phyloP scores from a whole-genome alignment of 1,139 yeast species.

The Sugiyamaella xylanicola region DNA sequence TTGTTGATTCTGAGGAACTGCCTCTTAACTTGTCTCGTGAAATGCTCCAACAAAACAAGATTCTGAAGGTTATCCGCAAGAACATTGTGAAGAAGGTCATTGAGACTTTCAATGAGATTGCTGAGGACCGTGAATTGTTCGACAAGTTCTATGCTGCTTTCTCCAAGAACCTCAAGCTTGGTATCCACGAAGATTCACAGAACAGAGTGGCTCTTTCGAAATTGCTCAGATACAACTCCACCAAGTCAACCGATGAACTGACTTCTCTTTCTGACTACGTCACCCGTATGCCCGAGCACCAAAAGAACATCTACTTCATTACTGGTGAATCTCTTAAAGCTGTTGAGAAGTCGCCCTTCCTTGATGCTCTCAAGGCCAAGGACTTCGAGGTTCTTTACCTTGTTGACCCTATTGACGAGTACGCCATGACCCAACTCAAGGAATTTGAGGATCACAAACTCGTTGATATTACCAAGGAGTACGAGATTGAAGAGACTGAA shows the following conservation, averaged over 20 bases:
- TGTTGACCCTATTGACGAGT: constrained; percentile 99
- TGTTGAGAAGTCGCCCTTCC: constrained; percentile 98
- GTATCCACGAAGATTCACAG: constrained; percentile 98
- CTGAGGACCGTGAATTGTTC: constrained; percentile 98
- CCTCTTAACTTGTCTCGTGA: constrained; percentile 99
- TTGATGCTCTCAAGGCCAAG: constrained; percentile 98
- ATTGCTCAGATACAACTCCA: constrained; percentile 95
- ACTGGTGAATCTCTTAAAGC: constrained; percentile 99
- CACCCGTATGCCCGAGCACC: constrained; percentile 99
- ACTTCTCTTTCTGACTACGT: constrained; percentile 96
- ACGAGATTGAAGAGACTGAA: constrained; percentile 97
- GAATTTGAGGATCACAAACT: constrained; percentile 99
- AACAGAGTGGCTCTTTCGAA: constrained; percentile 95
- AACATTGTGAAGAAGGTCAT: constrained; percentile 98
- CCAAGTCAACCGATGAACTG: constrained; percentile 90
- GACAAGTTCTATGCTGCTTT: constrained; percentile 98
- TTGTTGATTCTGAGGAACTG: constrained; percentile 98
- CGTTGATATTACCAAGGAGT: constrained; percentile 98
- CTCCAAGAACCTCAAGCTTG: constrained; percentile 97
- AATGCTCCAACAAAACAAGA: constrained; percentile 99
- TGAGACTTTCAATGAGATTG: constrained; percentile 98
- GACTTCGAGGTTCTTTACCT: constrained; percentile 96
- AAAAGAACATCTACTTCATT: constrained; percentile 98
- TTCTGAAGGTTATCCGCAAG: constrained; percentile 98
- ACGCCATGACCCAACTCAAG: constrained; percentile 98